Evolutionary conservation across 148 eudicot genomes (phyloP), one percentile per base, ranked within the genome.

Genomic region (Cornus suecica): DNA sequence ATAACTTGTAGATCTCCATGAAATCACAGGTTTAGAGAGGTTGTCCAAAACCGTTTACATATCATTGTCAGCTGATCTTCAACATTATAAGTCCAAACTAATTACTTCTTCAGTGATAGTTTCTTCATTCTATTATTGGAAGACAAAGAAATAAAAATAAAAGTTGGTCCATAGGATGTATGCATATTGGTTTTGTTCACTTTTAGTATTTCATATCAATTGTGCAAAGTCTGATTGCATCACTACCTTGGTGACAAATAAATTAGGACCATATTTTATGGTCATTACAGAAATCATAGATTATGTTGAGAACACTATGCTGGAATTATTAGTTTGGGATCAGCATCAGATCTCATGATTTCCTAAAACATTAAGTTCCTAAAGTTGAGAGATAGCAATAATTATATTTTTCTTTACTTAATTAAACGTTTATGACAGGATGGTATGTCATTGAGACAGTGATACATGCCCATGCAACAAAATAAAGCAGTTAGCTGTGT

Each of bases 401-500:
- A 42, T n/a, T 18, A 71, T 71, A 26, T 18, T 56, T 30, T 58
- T 65, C 28, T 58, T 31, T 30, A 29, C n/a, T 18, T 48, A 18
- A 31, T 56, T 20, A 71, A 54, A 72, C 10, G 10, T 54, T 16
- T 56, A 4, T 30, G 48, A 72, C 58, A 42, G 0, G 15, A 56
- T 52, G 18, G 72, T 58, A 25, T 30, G 65, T n/a, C 10, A 54
- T 72, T 25, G 2, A 8, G n/a, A 13, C 28, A 29, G 56, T 58
- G 74, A 31, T 72, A 64, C 65, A 27, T 72, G 2, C 45, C 74
- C 10, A 56, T 48, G 54, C 54, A 11, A 16, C 54, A 48, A 48
- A 16, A 48, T 48, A 48, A 48, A 0, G 54, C 18, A 48, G 18
- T 48, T 48, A 48, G 2, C 20, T 48, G 20, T n/a, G 20, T 48